Conservation (phyloP, 495 filamentous ascomycete genomes). For the Aspergillus olivimuriae region DNA sequence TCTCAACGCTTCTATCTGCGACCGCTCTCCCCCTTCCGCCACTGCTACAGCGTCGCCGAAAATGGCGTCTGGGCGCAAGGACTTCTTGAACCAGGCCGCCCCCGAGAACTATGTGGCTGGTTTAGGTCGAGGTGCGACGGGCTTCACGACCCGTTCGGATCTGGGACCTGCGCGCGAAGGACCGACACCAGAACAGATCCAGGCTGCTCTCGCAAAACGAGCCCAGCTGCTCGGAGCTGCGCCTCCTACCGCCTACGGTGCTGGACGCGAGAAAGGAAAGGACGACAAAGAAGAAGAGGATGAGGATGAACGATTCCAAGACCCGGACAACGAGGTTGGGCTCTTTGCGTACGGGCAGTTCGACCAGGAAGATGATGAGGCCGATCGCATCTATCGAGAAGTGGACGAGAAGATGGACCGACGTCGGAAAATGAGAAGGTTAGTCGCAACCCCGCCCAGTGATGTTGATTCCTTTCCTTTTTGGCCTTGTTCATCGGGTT, state of each 20-base stretch:
- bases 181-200: constrained; percentile 96
- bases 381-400: constrained; percentile 88
- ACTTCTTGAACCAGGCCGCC: constrained; percentile 85
- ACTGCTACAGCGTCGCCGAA: constrained; percentile 11
- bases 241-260: constrained; percentile 74
- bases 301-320: constrained; percentile 83
- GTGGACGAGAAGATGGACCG: constrained; percentile 96
- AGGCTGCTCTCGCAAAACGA: constrained; percentile 88
- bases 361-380: constrained; percentile 95
- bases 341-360: constrained; percentile 91
- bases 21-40: neutral
- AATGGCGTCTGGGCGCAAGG: constrained; percentile 73
- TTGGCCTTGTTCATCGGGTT: constrained; percentile 64
- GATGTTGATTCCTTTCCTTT: constrained; percentile 14
- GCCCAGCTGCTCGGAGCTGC: constrained; percentile 77
- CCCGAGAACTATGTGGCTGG: constrained; percentile 98
- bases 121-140: constrained; percentile 94
- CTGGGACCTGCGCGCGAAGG: constrained; percentile 94
- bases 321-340: constrained; percentile 95
- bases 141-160: constrained; percentile 96
- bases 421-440: constrained; percentile 83
- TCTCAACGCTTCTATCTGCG: neutral
- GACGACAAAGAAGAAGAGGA: constrained; percentile 67
- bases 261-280: constrained; percentile 59
- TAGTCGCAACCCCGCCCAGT: constrained; percentile 44